Base-by-base conservation (phyloP, 2,329 filamentous ascomycete genomes). In the Monilinia polystroma region DNA sequence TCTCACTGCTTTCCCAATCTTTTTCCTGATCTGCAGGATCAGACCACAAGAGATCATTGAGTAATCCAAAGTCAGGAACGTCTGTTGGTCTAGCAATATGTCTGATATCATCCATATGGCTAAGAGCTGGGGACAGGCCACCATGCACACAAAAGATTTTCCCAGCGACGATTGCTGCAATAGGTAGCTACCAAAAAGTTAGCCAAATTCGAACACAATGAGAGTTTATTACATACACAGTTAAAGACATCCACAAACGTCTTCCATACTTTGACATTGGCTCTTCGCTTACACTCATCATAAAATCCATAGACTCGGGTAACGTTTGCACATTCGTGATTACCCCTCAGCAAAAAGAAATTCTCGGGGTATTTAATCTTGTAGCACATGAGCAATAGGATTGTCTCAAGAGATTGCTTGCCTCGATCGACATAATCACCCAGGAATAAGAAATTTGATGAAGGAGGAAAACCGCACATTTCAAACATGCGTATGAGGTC, bases 111-210 rank as follows among this genome's bases (percentile, higher is more conserved):
- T 98, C 95, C 95, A 99, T 99, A 75, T 98, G 93, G 66, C 90
- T 89, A 60, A 99, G 84, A 58, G 91, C 93, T 1, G 95, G 95
- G 16, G 93, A 97, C 29, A 99, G 82, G 18, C 95, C 95, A 62
- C 95, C 95, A 75, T 99, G 95, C 20, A 98, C 94, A 75, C 93
- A 97, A 78, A 97, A 98, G 67, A 98, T 98, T 81, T 98, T 98
- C 72, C 92, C 92, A 2, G 93, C 94, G 49, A 98, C 93, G 74
- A 97, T 97, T n/a, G 94, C 88, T 54, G 94, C 94, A 75, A 98
- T 97, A 0, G 94, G 94, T 55, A 98, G 84, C 75, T 76, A 62
- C n/a, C 20, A 23, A 54, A 20, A 54, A 26, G 56, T 75, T 67
- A 74, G 72, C 35, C 18, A 66, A 64, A 16, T 14, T 14, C 54